Evolutionary conservation across 768 basidiomycete genomes (phyloP), one percentile per base, ranked within the genome.

Genomic region (Mycena amicta): DNA sequence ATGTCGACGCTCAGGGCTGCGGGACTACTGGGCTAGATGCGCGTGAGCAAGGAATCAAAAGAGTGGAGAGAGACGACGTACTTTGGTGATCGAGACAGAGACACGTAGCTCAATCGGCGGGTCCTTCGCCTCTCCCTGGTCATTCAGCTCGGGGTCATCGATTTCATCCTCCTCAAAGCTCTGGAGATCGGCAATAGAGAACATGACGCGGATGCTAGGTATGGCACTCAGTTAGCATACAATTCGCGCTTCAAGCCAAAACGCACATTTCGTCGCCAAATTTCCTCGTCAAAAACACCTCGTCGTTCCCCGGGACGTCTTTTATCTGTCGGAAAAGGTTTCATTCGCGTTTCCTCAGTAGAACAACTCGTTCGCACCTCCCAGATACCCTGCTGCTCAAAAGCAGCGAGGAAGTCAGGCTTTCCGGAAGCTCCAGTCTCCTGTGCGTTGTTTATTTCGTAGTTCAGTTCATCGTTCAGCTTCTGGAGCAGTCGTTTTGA

Each of bases 201-300:
- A 97, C 75, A 95, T 89, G 68, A 95, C 73, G 26, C 90, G 91
- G 72, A 98, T 83, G 62, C 93, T 95, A 45, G 22, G 8, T 23
- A 67, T 18, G 33, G 28, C 37, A 37, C 20, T 25, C n/a, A 20
- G 58, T 30, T 40, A 37, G n/a, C 25, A 49, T 18, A 22, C 22
- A 40, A 20, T n/a, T 15, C 22, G 28, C 16, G 27, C 39, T 52
- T 20, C 30, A n/a, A 41, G 29, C 4, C 18, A 26, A 62, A 18
- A 82, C 89, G 55, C 65, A 96, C 95, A 74, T 83, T 75, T 98
- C 95, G 65, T 92, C 92, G 57, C 93, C 95, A 72, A 93, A 96
- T 65, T 84, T 87, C 64, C 95, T 86, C 11, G 78, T 78, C 41
- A 98, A 74, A 26, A 82, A 76, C 29, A 98, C 85, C 73, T 97